Evolutionary conservation across 2,329 filamentous ascomycete genomes (phyloP), one percentile per base, ranked within the genome.

Genomic region (Microcyclospora tardicrescens): DNA sequence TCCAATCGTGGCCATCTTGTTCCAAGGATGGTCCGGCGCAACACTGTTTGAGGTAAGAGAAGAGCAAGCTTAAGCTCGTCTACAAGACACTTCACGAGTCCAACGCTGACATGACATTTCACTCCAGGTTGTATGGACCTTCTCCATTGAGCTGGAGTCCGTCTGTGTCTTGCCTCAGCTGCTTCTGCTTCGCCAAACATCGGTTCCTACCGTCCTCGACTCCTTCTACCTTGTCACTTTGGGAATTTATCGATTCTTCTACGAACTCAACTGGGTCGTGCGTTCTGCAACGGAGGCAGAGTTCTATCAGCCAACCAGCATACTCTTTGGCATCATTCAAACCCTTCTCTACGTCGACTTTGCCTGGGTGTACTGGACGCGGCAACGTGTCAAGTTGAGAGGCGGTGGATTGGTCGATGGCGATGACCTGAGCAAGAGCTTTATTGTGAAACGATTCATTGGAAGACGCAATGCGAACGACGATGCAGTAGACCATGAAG

Each of bases 331-430:
- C 40, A 66, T 93, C 43, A 68, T 96, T 16, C 89, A 96, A 65
- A 95, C 86, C 0, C 78, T 81, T 1, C 75, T 95, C 33, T 95
- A 95, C 61, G 59, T 87, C 50, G 89, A 96, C 62, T 96, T 96
- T 58, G 86, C 85, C 28, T 95, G 87, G 86, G 86, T 96, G 1
- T 96, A 96, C 68, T 95, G 84, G 66, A 83, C 81, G 10, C 75
- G 89, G 46, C 89, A 95, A 66, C 77, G 87, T 41, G 86, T 96
- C 55, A 95, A 95, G 77, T 77, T 96, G 12, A 75, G 89, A 44
- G 79, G 77, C 48, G 89, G 89, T 33, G 84, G 85, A 6, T 71
- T 95, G 13, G 84, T 96, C 11, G 89, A 96, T 56, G 80, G 81
- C 3, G 87, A 95, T 48, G 89, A 96, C 57, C 69, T 93, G 56